Base-by-base conservation (phyloP, 331 rosid genomes). In the Phaseolus coccineus region DNA sequence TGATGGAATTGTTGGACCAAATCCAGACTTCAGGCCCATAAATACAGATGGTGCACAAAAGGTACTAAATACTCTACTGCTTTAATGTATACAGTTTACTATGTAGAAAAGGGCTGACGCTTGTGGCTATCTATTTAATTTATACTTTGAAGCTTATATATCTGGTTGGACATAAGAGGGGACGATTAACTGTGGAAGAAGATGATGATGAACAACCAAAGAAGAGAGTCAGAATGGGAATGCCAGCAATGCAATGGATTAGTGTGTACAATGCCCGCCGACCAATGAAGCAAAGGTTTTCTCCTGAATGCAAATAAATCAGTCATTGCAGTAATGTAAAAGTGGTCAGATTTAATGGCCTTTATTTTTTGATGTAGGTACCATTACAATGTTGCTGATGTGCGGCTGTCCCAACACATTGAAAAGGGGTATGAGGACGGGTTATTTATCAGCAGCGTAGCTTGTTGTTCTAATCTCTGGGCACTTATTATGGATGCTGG, bases 401-500 rank as follows among this genome's bases (percentile, higher is more conserved):
- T 40, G 79, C 89, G 97, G 85, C 87, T 94, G 52, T 57, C 87
- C 73, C 96, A 92, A 83, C 97, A 94, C 89, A 92, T 94, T 69
- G 92, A 87, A 16, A 94, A 90, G 80, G 98, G 98, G 73, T 80
- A 89, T 6, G 93, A 88, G 78, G 98, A 94, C 80, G 91, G 94
- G 9, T 85, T 92, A 77, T 92, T 33, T 81, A 91, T 94, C 68
- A 94, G 96, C 69, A 77, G 96, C 37, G 98, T 92, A 44, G 85
- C 96, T 55, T 90, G 94, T 48, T 86, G 87, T 81, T 87, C 91
- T 58, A 86, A 89, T 78, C 87, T 94, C 55, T 94, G 98, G 98
- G 96, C 98, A 16, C 80, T 94, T 19, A 90, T 94, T 51, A 94
- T 94, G 98, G 98, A 94, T 90, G 96, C 94, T 57, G 98, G 96